phyloP scores from a whole-genome alignment of 2,329 filamentous ascomycete species.

The Mariannaea elegans region DNA sequence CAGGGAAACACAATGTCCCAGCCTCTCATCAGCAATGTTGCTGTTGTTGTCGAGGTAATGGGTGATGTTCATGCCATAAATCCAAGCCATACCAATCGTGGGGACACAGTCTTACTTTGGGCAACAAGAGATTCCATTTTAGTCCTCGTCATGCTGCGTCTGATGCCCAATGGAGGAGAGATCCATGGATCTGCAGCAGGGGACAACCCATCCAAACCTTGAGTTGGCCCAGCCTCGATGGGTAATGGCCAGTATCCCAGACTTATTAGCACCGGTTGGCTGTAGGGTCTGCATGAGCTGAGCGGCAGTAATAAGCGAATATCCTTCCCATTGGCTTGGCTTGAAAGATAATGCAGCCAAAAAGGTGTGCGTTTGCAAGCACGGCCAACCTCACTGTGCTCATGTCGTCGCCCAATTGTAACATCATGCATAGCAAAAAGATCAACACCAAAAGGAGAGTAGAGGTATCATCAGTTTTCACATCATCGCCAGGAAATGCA shows the following conservation, averaged over 20 bases:
- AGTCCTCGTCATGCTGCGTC: not conserved
- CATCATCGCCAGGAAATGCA: no score
- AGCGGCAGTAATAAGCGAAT: not conserved
- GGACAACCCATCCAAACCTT: not conserved
- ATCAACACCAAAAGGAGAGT: no score
- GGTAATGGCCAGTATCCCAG: no score
- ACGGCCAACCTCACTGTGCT: not conserved
- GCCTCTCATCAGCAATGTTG: not conserved
- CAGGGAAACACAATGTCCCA: not conserved
- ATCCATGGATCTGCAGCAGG: not conserved
- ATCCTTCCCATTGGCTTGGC: not conserved
- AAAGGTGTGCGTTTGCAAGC: not conserved
- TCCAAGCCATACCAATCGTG: not conserved
- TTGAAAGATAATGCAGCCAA: not conserved
- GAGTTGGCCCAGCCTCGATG: not conserved
- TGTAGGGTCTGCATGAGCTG: no score
- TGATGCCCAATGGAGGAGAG: not conserved
- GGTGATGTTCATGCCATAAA: not conserved
- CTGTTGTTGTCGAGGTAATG: not conserved
- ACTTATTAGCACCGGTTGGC: no score
- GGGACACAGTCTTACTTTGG: not conserved
- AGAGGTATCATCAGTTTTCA: no score
- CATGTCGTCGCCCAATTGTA: no score
- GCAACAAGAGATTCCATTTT: not conserved
- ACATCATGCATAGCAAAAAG: not conserved